phyloP scores from a whole-genome alignment of 805 yeast genomes.

The Yueomyces sp. region DNA sequence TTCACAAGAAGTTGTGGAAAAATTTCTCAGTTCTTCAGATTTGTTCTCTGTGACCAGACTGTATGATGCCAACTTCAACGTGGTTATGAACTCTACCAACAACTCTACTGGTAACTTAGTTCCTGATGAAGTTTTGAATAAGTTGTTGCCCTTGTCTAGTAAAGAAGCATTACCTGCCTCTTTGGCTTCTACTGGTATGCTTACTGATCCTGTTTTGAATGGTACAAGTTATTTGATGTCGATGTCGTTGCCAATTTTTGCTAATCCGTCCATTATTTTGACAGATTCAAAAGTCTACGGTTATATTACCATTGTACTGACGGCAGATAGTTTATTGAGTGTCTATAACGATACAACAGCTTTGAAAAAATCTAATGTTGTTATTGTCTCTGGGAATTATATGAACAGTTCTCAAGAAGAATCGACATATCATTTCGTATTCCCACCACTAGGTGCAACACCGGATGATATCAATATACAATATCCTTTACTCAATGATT shows the following conservation, averaged over 20 bases:
- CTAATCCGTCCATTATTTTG: conserved; percentile 57
- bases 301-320: conserved; percentile 47
- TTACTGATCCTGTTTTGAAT: conserved; percentile 55
- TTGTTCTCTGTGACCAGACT: conserved; percentile 49
- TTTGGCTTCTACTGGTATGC: conserved; percentile 30
- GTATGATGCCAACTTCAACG: conserved; percentile 45
- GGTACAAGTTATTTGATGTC: conserved; percentile 44
- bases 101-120: conserved; percentile 26
- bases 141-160: conserved; percentile 38
- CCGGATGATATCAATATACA: conserved; percentile 8
- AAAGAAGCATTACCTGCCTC: conserved; percentile 34
- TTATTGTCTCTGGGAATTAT: conserved; percentile 20
- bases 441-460: conserved; percentile 25
- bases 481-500: conserved; percentile 19
- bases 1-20: conserved; percentile 37
- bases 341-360: conserved; percentile 31
- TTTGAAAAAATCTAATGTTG: conserved; percentile 25
- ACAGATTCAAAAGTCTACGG: conserved; percentile 53
- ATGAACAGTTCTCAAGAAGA: conserved; percentile 10
- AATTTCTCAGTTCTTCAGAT: conserved; percentile 51
- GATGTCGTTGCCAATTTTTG: conserved; percentile 61
- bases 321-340: conserved; percentile 30
- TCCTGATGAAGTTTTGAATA: conserved; percentile 22
- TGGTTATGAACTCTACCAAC: conserved; percentile 33
- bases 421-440: conserved; percentile 29